Evolutionary conservation across 345 rosid genomes (phyloP), one percentile per base, ranked within the genome.

Genomic region (Ceriops tagal): DNA sequence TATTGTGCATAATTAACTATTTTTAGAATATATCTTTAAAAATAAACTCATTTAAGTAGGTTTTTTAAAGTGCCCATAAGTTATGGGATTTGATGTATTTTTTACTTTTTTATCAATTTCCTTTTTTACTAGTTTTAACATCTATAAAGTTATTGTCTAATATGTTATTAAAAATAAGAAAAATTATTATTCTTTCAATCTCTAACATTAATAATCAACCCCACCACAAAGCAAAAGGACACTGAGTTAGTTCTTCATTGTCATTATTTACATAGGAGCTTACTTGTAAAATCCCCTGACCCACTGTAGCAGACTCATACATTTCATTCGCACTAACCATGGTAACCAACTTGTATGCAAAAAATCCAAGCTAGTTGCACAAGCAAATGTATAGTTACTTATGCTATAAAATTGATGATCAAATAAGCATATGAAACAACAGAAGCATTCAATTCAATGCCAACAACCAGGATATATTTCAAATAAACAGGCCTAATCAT

Each of bases 381-480:
- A 85, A 64, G 87, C 57, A 63, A 80, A 82, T 80, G 81, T 90
- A 85, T 89, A 86, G 82, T 95, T 92, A 62, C 77, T 87, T 73
- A 95, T 84, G 84, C 89, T 89, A 78, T 95, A 92, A 69, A 87
- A 83, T 82, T 86, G 87, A 62, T 97, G 96, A 75, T 95, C 56
- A 83, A 69, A 60, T 84, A 80, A 28, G 99, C 99, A 86, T 95
- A 96, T 70, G 81, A 83, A 70, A 95, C 96, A 19, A 97, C 97
- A 55, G 99, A 95, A 87, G 93, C 92, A 77, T 95, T 95, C 96
- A 92, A 87, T 83, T 95, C 99, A 78, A 92, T 85, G 70, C 99
- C 99, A 35, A 92, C 79, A 63, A 88, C 96, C 99, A 88, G 84
- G 69, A 72, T 69, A 69, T 19, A 73, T 24, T 63, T 22, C 58